A percentile compares a stretch with the other conserved stretches of the same genome.
Evolutionary conservation across 2,329 filamentous ascomycete species (phyloP).

Genomic region (Nemania sp.): DNA sequence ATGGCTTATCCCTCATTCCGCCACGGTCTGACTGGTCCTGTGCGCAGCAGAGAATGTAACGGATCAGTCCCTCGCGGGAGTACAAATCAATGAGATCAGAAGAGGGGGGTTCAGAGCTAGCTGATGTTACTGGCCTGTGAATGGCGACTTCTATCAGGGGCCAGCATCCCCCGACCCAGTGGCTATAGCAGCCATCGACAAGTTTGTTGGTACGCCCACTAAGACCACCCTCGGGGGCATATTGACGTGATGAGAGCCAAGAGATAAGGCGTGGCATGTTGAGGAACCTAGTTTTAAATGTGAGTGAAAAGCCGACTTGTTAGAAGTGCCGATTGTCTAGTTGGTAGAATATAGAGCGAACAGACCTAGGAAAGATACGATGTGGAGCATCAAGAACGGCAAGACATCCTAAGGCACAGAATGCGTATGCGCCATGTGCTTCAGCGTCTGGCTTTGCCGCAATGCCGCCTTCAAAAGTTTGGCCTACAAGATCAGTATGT

Average conservation of each 20-base stretch:
- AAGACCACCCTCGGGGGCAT: constrained; percentile 91
- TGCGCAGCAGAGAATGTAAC: constrained; percentile 91
- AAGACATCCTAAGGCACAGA: constrained; percentile 91
- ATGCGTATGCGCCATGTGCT: constrained; percentile 96
- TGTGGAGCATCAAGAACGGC: constrained; percentile 85
- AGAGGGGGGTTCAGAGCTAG: constrained; percentile 40
- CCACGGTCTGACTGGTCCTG: constrained; percentile 78
- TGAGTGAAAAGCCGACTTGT: constrained; percentile 41
- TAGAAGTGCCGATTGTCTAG: constrained; percentile 53
- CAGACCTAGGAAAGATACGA: constrained; percentile 77
- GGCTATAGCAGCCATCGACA: constrained; percentile 97
- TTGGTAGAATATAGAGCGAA: constrained; percentile 50
- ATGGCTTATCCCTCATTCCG: constrained; percentile 92
- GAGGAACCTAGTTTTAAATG: constrained; percentile 69
- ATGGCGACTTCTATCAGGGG: constrained; percentile 86
- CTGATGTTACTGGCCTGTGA: constrained; percentile 59
- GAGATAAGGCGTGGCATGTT: constrained; percentile 81
- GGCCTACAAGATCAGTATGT: constrained; percentile 65
- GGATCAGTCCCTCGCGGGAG: constrained; percentile 84
- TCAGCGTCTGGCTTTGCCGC: constrained; percentile 86
- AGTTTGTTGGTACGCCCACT: constrained; percentile 96
- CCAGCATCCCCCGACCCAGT: constrained; percentile 98
- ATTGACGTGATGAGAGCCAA: constrained; percentile 92
- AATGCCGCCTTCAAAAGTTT: constrained; percentile 96
- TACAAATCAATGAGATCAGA: constrained; percentile 60